phyloP scores from a whole-genome alignment of 768 basidiomycete genomes.

The Lactarius sp. region DNA sequence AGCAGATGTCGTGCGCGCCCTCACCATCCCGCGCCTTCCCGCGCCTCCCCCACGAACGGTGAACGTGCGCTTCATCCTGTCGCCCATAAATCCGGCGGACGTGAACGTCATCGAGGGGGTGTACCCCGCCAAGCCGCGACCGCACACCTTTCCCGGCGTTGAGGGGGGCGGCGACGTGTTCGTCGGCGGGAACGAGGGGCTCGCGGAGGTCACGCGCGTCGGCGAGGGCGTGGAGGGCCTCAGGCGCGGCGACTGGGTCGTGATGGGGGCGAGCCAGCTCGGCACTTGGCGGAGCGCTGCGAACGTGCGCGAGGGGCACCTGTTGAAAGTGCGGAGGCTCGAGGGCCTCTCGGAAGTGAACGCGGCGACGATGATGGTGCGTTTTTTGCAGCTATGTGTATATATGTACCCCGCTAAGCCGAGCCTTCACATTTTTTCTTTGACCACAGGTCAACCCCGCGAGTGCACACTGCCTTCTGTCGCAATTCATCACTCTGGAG shows the following conservation, averaged over 20 bases:
- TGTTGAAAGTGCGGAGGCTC: slow-evolving; percentile 53
- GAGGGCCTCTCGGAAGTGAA: slow-evolving; percentile 50
- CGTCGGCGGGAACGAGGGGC: slow-evolving; percentile 73
- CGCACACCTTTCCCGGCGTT: slow-evolving; percentile 33
- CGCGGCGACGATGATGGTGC: slow-evolving; percentile 72
- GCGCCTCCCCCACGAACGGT: slow-evolving; percentile 51
- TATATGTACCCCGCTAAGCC: neutral
- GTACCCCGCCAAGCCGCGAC: slow-evolving; percentile 63
- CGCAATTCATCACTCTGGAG: slow-evolving; percentile 57
- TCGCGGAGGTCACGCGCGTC: slow-evolving; percentile 59
- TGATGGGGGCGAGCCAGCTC: slow-evolving; percentile 61
- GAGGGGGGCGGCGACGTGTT: slow-evolving; percentile 40
- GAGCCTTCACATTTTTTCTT: no score
- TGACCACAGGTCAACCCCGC: slow-evolving; percentile 71
- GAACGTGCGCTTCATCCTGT: slow-evolving; percentile 62
- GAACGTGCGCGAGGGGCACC: slow-evolving; percentile 50
- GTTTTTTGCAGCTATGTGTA: slow-evolving; percentile 22
- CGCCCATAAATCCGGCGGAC: slow-evolving; percentile 80
- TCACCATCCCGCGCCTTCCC: slow-evolving; percentile 49
- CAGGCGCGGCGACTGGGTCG: slow-evolving; percentile 63
- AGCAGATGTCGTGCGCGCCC: slow-evolving; percentile 48
- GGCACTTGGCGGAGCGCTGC: slow-evolving; percentile 69
- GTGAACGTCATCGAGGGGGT: slow-evolving; percentile 77
- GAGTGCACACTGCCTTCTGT: slow-evolving; percentile 80
- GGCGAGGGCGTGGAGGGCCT: slow-evolving; percentile 49